Evolutionary conservation across 805 yeast genomes (phyloP).

Genomic region (Zygoascus flipseniorum): DNA sequence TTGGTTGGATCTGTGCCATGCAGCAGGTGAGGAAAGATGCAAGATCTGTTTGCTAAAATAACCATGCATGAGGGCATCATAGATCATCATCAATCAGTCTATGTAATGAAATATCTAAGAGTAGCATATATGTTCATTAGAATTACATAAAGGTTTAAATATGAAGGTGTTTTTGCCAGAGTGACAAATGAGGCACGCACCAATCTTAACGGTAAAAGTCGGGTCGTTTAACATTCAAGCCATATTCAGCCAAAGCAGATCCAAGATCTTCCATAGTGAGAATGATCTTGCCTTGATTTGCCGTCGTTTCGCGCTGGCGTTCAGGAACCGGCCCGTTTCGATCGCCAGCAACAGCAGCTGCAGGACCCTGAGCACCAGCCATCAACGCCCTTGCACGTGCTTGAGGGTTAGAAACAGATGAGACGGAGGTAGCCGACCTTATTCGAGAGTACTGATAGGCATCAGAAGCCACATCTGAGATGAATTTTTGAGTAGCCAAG

Average conservation of each 20-base stretch:
- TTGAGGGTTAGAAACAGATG: conserved; percentile 77
- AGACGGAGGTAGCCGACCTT: conserved; percentile 80
- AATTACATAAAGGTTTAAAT: too few relatives aligned
- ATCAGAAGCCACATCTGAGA: conserved; percentile 90
- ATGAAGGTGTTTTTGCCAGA: too few relatives aligned
- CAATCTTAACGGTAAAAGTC: conserved; percentile 71
- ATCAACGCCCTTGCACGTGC: conserved; percentile 70
- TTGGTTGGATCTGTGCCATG: too few relatives aligned
- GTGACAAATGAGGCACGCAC: too few relatives aligned
- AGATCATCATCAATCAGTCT: too few relatives aligned
- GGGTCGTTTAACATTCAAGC: conserved; percentile 81
- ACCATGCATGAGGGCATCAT: too few relatives aligned
- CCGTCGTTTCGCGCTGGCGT: conserved; percentile 7
- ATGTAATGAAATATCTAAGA: too few relatives aligned
- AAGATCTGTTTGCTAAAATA: too few relatives aligned
- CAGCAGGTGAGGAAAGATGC: too few relatives aligned
- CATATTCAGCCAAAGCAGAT: conserved; percentile 88
- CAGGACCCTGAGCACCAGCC: conserved; percentile 42
- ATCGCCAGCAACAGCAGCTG: neutral
- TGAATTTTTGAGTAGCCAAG: conserved; percentile 90
- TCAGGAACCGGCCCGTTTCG: neutral
- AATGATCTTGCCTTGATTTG: conserved; percentile 66
- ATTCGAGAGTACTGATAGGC: conserved; percentile 94
- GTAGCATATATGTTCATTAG: too few relatives aligned
- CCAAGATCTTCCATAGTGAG: conserved; percentile 90